Evolutionary conservation across 176 grass and related monocot species (phyloP).

Genomic region (Paspalum notatum): DNA sequence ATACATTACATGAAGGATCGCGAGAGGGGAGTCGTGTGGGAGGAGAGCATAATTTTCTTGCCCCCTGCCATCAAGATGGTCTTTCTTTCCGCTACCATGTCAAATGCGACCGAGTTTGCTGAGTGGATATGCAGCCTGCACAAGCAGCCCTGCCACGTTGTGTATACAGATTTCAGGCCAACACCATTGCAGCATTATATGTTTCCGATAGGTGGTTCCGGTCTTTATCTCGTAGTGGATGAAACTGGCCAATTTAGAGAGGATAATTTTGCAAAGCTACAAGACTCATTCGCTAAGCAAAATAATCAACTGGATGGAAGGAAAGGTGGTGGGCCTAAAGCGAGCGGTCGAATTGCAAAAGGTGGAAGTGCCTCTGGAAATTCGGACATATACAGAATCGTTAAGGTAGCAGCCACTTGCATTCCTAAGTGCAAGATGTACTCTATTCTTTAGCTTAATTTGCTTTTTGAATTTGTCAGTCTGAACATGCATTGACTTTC

Average conservation of each 20-base stretch:
- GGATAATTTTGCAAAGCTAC: conserved; percentile 90
- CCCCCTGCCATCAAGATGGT: conserved; percentile 99
- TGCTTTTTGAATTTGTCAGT: conserved; percentile 26
- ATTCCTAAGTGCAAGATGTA: conserved; percentile 25
- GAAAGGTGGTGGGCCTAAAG: conserved; percentile 61
- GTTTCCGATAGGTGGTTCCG: conserved; percentile 89
- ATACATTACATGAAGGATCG: conserved; percentile 99
- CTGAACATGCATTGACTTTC: not conserved
- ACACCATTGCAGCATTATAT: conserved; percentile 96
- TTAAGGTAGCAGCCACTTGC: conserved; percentile 54
- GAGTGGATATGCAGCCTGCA: conserved; percentile 97
- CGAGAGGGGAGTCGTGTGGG: conserved; percentile 94
- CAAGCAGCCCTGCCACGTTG: conserved; percentile 95
- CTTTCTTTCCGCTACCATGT: conserved; percentile 97
- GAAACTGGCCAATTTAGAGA: conserved; percentile 95
- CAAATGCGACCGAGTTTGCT: conserved; percentile 96
- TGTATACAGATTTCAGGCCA: conserved; percentile 97
- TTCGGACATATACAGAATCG: conserved; percentile 92
- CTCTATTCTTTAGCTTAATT: conserved; percentile 28
- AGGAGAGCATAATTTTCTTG: conserved; percentile 96
- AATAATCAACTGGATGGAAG: conserved; percentile 53
- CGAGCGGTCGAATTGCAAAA: conserved; percentile 72
- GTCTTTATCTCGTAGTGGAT: conserved; percentile 95
- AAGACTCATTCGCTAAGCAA: conserved; percentile 79
- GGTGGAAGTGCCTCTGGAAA: conserved; percentile 70